These are phyloP conservation scores for Colletotrichum magnum DNA, from an alignment of 2,329 filamentous ascomycete genomes.

Conservation along the genomic window DNA sequence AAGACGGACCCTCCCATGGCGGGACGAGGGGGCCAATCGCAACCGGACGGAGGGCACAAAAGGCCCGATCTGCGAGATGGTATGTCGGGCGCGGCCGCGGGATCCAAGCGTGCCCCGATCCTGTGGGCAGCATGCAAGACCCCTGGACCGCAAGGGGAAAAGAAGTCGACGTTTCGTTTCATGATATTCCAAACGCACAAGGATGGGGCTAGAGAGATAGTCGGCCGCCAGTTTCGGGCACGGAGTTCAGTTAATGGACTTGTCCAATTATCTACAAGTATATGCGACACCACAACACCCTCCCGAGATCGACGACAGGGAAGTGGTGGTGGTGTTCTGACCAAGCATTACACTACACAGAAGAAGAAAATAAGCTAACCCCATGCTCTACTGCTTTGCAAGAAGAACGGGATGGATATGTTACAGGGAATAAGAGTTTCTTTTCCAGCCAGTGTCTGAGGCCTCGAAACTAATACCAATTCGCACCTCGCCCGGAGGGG, in stretches of 20 bases:
- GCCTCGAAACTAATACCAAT: slow-evolving; percentile 22
- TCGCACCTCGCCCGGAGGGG: slow-evolving; percentile 2
- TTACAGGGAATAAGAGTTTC: slow-evolving; percentile 28
- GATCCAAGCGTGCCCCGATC: slow-evolving; percentile 25
- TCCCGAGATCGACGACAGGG: slow-evolving; percentile 7
- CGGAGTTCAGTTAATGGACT: not conserved
- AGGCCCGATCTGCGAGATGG: slow-evolving; percentile 22
- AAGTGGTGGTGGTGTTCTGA: too few species aligned
- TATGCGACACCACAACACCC: slow-evolving; percentile 1
- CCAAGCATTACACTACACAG: too few species aligned
- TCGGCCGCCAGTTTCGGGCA: slow-evolving; percentile 16
- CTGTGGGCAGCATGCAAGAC: not conserved
- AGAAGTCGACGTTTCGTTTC: slow-evolving; percentile 33
- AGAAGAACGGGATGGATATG: slow-evolving; percentile 21
- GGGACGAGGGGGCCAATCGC: slow-evolving; percentile 36
- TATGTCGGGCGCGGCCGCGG: slow-evolving; percentile 18
- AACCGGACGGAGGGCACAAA: not conserved
- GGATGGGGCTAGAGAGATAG: slow-evolving; percentile 2
- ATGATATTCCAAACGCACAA: slow-evolving; percentile 21
- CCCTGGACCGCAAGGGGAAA: slow-evolving; percentile 7
- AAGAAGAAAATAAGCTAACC: not conserved
- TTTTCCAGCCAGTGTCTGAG: slow-evolving; percentile 20
- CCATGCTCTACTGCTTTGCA: slow-evolving; percentile 12
- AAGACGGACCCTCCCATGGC: slow-evolving; percentile 17
- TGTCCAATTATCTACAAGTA: slow-evolving; percentile 20